Base-by-base conservation (phyloP, 2,329 filamentous ascomycete species). In the Escovopsis weberi region DNA sequence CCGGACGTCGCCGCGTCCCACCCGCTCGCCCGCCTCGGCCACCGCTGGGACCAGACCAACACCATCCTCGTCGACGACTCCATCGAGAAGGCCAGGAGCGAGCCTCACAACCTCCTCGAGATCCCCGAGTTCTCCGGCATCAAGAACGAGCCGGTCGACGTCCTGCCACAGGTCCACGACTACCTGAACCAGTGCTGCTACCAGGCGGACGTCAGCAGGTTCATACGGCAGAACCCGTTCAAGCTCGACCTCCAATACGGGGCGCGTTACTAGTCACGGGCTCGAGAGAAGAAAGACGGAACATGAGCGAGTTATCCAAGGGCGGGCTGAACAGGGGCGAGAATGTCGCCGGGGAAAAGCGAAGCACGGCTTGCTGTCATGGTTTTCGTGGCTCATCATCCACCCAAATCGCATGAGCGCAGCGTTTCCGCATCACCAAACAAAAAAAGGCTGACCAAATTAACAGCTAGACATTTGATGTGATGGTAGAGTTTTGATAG, bases 41-140 rank as follows among this genome's bases (percentile, higher is more conserved):
- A 54, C 12, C 52, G 58, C 11, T 96, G 87, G 82, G 73, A 79
- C 52, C 87, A 94, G 62, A 71, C 71, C 40, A 94, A 96, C 59
- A 96, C 91, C 0, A 72, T 96, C 6, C 69, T 98, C 26, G 78
- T 96, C 34, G 91, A 98, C 52, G 91, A 96, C 62, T 85, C 80
- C 28, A 53, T 63, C 1, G 72, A 88, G 54, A 98, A 96, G 66
- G 88, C 81, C 1, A 70, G 75, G 26, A 80, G 74, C 43, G 85
- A 98, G 59, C 91, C 91, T 1, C 75, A 76, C 63, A 96, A 96
- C 53, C 70, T 91, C 19, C 63, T 96, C 9, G 68, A 79, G 49
- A 72, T 96, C 19, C 84, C 87, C 1, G 86, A 93, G 60, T 95
- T 91, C 55, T 58, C 60, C 2, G 75, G 70, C 11, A 45, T 67